Evolutionary conservation across 352 stramenopile genomes (phyloP).

Genomic region (Peronospora destructor): DNA sequence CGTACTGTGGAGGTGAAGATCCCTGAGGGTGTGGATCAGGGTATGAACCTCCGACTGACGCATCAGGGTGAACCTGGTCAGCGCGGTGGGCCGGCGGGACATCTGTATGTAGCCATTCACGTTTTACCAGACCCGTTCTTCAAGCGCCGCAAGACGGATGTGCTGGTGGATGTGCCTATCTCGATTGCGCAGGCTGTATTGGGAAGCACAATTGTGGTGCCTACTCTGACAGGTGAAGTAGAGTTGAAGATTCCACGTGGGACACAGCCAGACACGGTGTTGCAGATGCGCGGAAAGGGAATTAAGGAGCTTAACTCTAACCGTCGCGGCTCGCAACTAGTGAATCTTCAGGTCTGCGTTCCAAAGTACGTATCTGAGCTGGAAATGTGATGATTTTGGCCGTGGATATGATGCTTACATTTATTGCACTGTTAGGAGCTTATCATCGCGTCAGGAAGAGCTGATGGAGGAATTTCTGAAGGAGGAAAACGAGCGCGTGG

Average conservation of each 20-base stretch:
- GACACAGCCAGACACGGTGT: constrained; percentile 91
- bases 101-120: constrained; percentile 92
- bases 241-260: constrained; percentile 95
- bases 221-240: constrained; percentile 95
- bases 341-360: constrained; percentile 94
- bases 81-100: constrained; percentile 83
- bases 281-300: constrained; percentile 95
- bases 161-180: constrained; percentile 92
- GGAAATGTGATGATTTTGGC: constrained; percentile 1
- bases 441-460: constrained; percentile 92
- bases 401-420: neutral
- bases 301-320: constrained; percentile 92
- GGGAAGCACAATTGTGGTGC: constrained; percentile 91
- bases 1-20: constrained; percentile 91
- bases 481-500: constrained; percentile 65
- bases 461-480: constrained; percentile 94
- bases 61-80: constrained; percentile 88
- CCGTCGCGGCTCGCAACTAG: constrained; percentile 92
- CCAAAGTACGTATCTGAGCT: constrained; percentile 70
- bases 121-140: constrained; percentile 94
- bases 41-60: constrained; percentile 91
- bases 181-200: constrained; percentile 90
- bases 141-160: constrained; percentile 90
- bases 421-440: constrained; percentile 39
- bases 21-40: constrained; percentile 92